A percentile compares a stretch with the other conserved stretches of the same genome.
Conservation (phyloP, 2,329 filamentous ascomycete genomes). For the Bipolaris oryzae region DNA sequence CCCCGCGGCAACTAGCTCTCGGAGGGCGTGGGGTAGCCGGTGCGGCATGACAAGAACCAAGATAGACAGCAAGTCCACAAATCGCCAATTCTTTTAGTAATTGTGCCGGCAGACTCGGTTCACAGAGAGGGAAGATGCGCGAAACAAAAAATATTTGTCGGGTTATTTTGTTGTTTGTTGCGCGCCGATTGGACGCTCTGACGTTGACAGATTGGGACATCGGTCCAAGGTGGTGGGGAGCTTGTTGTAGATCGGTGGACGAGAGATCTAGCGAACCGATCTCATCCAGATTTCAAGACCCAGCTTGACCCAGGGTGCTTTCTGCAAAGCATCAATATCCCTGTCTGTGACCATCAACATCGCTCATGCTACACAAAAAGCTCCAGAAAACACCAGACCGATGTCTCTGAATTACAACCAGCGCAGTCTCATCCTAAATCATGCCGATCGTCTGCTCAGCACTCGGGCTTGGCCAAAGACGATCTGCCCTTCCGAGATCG, state of each 20-base stretch:
- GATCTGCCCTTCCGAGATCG: constrained; percentile 60
- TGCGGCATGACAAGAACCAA: constrained; percentile 23
- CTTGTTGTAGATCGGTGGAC: constrained; percentile 28
- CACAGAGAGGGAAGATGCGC: constrained; percentile 20
- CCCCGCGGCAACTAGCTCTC: constrained; percentile 21
- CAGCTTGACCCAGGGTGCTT: not conserved
- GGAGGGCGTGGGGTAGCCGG: constrained; percentile 33
- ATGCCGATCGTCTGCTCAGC: constrained; percentile 38
- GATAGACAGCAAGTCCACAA: constrained; percentile 10
- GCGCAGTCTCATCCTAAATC: constrained; percentile 18
- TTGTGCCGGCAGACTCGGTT: constrained; percentile 29
- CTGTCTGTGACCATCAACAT: constrained; percentile 3
- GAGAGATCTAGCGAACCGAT: constrained; percentile 19
- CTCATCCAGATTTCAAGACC: constrained; percentile 11
- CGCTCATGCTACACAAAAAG: not conserved
- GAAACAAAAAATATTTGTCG: constrained; percentile 8
- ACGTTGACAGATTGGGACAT: constrained; percentile 26
- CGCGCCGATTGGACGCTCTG: constrained; percentile 38
- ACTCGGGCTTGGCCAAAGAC: constrained; percentile 55
- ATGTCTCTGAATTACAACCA: constrained; percentile 32
- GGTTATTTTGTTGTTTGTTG: constrained; percentile 23
- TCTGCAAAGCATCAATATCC: not conserved
- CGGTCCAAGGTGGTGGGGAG: constrained; percentile 9
- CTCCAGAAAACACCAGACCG: not conserved
- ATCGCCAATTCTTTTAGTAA: constrained; percentile 17